Conservation (phyloP, 805 yeast genomes). For the Saccharomycopsis javanensis region DNA sequence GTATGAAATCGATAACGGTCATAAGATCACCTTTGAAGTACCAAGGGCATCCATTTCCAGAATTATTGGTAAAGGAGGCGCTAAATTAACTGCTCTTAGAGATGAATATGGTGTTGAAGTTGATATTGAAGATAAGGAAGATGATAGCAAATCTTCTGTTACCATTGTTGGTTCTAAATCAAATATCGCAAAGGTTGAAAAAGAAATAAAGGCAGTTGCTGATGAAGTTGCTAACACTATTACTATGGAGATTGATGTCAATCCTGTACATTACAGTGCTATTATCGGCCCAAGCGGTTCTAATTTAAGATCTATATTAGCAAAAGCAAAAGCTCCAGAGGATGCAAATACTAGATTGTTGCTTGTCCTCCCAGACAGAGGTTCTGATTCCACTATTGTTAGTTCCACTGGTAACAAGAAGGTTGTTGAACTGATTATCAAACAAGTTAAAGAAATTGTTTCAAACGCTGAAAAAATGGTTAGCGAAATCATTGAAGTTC, state of each 20-base stretch:
- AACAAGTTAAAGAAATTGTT: slow-evolving; percentile 53
- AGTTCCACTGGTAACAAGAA: slow-evolving; percentile 65
- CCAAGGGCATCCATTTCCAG: slow-evolving; percentile 71
- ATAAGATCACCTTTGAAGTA: slow-evolving; percentile 49
- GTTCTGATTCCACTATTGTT: slow-evolving; percentile 46
- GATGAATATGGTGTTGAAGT: slow-evolving; percentile 49
- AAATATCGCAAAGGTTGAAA: slow-evolving; percentile 63
- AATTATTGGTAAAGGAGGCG: slow-evolving; percentile 86
- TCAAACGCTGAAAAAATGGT: slow-evolving; percentile 51
- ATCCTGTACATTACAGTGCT: slow-evolving; percentile 62
- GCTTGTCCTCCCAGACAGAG: slow-evolving; percentile 61
- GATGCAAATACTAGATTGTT: slow-evolving; percentile 40
- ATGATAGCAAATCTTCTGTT: slow-evolving; percentile 40
- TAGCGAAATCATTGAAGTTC: slow-evolving; percentile 44
- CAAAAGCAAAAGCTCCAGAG: slow-evolving; percentile 67
- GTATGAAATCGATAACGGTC: slow-evolving; percentile 82
- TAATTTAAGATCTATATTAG: slow-evolving; percentile 60
- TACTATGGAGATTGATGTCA: slow-evolving; percentile 51
- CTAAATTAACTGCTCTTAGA: slow-evolving; percentile 68
- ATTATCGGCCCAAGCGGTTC: slow-evolving; percentile 76
- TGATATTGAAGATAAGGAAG: slow-evolving; percentile 33
- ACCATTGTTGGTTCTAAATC: slow-evolving; percentile 69
- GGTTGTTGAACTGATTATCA: slow-evolving; percentile 60
- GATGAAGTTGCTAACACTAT: slow-evolving; percentile 54
- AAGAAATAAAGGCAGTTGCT: slow-evolving; percentile 52